A percentile compares a stretch with the other conserved stretches of the same genome.
Conservation (phyloP, 805 yeast species). For the Teunomyces panamensis region DNA sequence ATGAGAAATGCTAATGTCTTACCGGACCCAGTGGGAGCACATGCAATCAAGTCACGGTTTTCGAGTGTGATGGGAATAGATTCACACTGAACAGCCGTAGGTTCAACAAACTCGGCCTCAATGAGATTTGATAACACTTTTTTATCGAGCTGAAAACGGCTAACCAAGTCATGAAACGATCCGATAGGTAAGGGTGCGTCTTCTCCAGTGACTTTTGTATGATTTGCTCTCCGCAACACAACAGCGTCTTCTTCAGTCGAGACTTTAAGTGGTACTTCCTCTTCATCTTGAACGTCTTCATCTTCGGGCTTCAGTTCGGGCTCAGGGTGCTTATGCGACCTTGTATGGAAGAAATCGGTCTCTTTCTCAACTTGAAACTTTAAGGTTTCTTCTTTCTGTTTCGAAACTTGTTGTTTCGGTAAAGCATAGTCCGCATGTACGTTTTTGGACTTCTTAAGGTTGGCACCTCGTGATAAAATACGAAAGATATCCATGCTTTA, state of each 20-base stretch:
- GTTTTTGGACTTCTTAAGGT: conserved; percentile 57
- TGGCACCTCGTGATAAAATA: conserved; percentile 82
- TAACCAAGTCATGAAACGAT: conserved; percentile 75
- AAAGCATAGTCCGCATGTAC: conserved; percentile 41
- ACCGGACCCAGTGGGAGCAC: conserved; percentile 99
- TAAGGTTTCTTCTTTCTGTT: conserved; percentile 36
- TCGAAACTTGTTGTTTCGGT: conserved; percentile 22
- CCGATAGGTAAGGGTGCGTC: conserved; percentile 92
- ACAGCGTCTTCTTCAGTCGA: conserved; percentile 57
- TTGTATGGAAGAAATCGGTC: conserved; percentile 77
- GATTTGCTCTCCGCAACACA: conserved; percentile 55
- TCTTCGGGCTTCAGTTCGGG: conserved; percentile 17
- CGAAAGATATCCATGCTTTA: conserved; percentile 79
- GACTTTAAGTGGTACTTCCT: conserved; percentile 43
- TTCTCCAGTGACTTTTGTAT: conserved; percentile 72
- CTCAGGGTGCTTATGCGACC: conserved; percentile 31
- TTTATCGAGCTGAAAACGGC: conserved; percentile 64
- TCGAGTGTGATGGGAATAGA: conserved; percentile 73
- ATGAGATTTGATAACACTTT: conserved; percentile 60
- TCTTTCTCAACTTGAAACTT: conserved; percentile 62
- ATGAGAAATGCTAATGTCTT: conserved; percentile 87
- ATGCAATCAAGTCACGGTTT: conserved; percentile 77
- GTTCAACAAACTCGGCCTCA: conserved; percentile 70
- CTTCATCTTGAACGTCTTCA: conserved; percentile 25
- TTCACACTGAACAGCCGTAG: conserved; percentile 93